phyloP scores from a whole-genome alignment of 2,329 filamentous ascomycete genomes.

The Fusarium sp. region DNA sequence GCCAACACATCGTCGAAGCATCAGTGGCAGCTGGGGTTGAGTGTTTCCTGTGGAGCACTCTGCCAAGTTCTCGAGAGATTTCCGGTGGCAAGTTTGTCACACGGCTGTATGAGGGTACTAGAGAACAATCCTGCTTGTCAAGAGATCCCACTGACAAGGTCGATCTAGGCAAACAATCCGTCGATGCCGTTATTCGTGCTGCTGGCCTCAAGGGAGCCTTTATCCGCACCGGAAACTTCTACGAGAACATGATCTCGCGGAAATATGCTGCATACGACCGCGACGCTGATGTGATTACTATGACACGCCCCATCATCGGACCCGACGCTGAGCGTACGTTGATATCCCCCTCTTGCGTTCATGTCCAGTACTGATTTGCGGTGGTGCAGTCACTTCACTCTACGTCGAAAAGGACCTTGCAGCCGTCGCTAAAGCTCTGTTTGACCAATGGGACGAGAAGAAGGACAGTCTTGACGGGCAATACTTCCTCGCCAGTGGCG shows the following conservation, averaged over 20 bases:
- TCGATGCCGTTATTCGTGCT: slow-evolving; percentile 24
- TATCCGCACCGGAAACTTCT: slow-evolving; percentile 26
- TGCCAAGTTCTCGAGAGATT: slow-evolving; percentile 25
- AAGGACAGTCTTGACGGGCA: slow-evolving; percentile 10
- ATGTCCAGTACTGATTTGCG: not conserved
- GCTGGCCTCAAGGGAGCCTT: slow-evolving; percentile 23
- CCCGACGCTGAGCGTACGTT: slow-evolving; percentile 20
- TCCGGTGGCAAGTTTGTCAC: slow-evolving; percentile 28
- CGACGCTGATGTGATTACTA: slow-evolving; percentile 15
- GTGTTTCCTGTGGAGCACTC: slow-evolving; percentile 25
- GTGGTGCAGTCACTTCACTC: slow-evolving; percentile 14
- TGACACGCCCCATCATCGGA: slow-evolving; percentile 27
- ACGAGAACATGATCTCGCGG: slow-evolving; percentile 27
- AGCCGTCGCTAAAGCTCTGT: slow-evolving; percentile 18
- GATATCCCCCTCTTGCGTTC: not conserved
- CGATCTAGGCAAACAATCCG: slow-evolving; percentile 15
- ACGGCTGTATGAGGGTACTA: slow-evolving; percentile 20
- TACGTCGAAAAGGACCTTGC: slow-evolving; percentile 28
- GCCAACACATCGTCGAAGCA: slow-evolving; percentile 26
- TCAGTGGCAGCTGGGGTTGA: slow-evolving; percentile 16
- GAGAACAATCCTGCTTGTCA: not conserved
- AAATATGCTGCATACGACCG: slow-evolving; percentile 28
- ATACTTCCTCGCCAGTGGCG: slow-evolving; percentile 25
- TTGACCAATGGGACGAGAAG: slow-evolving; percentile 23
- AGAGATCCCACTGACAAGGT: not conserved